These are phyloP conservation scores for Cladophialophora chaetospira DNA, from an alignment of 2,329 filamentous ascomycete species.

Conservation along the genomic window DNA sequence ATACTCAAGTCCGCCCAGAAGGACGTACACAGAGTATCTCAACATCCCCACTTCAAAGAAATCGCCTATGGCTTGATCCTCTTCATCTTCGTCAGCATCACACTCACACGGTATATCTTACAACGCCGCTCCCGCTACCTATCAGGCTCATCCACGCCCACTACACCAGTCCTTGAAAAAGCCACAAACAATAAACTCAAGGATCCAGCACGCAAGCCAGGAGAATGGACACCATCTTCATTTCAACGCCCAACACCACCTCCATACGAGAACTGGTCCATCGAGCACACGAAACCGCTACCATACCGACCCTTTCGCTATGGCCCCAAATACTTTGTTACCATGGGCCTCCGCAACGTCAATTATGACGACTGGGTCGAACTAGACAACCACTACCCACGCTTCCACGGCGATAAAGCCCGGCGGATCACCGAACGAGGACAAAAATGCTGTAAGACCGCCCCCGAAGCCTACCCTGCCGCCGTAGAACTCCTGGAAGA, in stretches of 20 bases:
- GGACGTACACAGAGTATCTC: constrained; percentile 32
- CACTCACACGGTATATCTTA: constrained; percentile 18
- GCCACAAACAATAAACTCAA: constrained; percentile 7
- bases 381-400: constrained; percentile 75
- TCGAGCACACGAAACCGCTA: constrained; percentile 69
- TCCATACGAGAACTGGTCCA: constrained; percentile 69
- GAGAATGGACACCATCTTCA: constrained; percentile 59
- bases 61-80: constrained; percentile 38
- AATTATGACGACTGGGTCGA: constrained; percentile 76
- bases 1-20: constrained; percentile 16
- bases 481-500: constrained; percentile 78
- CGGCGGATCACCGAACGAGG: constrained; percentile 68
- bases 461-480: constrained; percentile 69
- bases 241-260: constrained; percentile 63
- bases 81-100: constrained; percentile 31
- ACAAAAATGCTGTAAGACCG: constrained; percentile 67
- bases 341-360: constrained; percentile 69
- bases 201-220: constrained; percentile 24
- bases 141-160: constrained; percentile 23
- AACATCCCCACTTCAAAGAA: constrained; percentile 31
- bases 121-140: constrained; percentile 16
- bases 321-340: constrained; percentile 74
- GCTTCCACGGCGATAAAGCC: constrained; percentile 72
- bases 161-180: constrained; percentile 29
- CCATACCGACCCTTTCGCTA: constrained; percentile 78